A percentile compares a stretch with the other conserved stretches of the same genome.
phyloP scores from a whole-genome alignment of 352 stramenopile genomes.

The Phytophthora citrophthora region DNA sequence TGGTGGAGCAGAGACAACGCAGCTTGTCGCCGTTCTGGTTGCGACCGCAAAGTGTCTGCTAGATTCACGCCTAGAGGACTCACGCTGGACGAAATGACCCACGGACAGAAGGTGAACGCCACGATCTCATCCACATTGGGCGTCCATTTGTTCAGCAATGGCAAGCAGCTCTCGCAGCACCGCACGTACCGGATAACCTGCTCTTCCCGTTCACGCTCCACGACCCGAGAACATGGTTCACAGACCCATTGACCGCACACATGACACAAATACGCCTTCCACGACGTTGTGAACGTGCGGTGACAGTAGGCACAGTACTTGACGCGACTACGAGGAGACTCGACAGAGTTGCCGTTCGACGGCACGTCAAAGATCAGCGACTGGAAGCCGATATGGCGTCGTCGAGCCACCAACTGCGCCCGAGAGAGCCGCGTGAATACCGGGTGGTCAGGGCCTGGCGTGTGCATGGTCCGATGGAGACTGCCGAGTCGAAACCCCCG shows the following conservation, averaged over 20 bases:
- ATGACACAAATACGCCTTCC: slow-evolving; percentile 59
- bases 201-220: slow-evolving; percentile 58
- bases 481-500: slow-evolving; percentile 16
- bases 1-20: slow-evolving; percentile 43
- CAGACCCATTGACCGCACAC: slow-evolving; percentile 56
- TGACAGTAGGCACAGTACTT: slow-evolving; percentile 39
- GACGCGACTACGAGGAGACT: background rate
- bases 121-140: slow-evolving; percentile 39
- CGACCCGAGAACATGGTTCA: slow-evolving; percentile 50
- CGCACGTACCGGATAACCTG: slow-evolving; percentile 52
- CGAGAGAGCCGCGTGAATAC: slow-evolving; percentile 61
- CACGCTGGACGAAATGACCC: slow-evolving; percentile 45
- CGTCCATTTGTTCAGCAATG: slow-evolving; percentile 58
- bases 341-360: background rate
- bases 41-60: slow-evolving; percentile 42
- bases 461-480: slow-evolving; percentile 23
- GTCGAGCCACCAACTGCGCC: slow-evolving; percentile 49
- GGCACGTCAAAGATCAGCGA: slow-evolving; percentile 37
- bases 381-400: slow-evolving; percentile 55
- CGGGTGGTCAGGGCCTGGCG: slow-evolving; percentile 41
- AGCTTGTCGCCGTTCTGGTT: slow-evolving; percentile 31
- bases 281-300: slow-evolving; percentile 41
- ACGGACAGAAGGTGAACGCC: slow-evolving; percentile 38
- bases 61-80: slow-evolving; percentile 49
- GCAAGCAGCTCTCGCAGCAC: slow-evolving; percentile 44